Conservation (phyloP, 2,329 filamentous ascomycete genomes). For the Fusarium newnesense region DNA sequence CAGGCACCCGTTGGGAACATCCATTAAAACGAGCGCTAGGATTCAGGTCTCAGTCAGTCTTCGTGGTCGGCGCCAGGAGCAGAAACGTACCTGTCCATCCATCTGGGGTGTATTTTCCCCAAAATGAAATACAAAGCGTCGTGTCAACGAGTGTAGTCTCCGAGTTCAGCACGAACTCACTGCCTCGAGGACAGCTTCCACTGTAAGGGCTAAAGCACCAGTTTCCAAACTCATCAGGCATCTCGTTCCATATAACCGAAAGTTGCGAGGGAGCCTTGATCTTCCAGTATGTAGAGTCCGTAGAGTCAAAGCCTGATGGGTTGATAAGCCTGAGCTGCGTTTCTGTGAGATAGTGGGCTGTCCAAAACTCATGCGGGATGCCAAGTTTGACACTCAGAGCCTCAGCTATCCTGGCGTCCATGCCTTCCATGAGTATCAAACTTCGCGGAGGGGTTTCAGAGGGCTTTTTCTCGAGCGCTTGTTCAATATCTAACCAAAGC, state of each 20-base stretch:
- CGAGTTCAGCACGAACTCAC: fast-evolving
- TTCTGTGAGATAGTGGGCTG: background rate
- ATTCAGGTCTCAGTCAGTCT: fast-evolving
- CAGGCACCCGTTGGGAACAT: background rate
- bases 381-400: background rate
- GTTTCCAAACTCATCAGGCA: background rate
- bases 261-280: background rate
- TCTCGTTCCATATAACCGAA: background rate
- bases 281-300: background rate
- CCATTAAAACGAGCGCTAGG: background rate
- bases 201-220: background rate
- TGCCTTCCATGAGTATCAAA: background rate
- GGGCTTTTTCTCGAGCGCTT: background rate
- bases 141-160: fast-evolving
- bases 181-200: background rate
- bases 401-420: background rate
- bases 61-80: fast-evolving
- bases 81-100: background rate
- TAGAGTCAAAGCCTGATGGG: background rate
- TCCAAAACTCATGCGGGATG: background rate
- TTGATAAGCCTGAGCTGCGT: background rate
- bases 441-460: background rate
- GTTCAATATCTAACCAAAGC: background rate
- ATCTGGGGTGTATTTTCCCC: background rate
- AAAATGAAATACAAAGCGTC: background rate